Conservation (phyloP, 495 filamentous ascomycete species). For the Thozetella sp. region DNA sequence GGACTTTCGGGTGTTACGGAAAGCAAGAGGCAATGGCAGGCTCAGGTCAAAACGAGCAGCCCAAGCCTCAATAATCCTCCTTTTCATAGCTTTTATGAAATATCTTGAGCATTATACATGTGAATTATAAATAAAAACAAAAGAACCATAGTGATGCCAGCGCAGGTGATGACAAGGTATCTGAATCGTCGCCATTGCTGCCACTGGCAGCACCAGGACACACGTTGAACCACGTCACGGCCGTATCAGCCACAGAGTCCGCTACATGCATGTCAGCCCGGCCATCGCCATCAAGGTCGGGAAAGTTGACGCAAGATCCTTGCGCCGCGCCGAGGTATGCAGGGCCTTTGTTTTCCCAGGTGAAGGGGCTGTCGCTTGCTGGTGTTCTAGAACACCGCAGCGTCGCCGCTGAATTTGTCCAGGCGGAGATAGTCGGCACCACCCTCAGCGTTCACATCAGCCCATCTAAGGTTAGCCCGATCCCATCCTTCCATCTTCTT, state of each 20-base stretch:
- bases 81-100: too few relatives aligned
- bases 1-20: too few relatives aligned
- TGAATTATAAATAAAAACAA: too few relatives aligned
- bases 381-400: conserved; percentile 12
- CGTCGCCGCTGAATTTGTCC: conserved; percentile 23
- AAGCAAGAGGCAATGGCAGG: too few relatives aligned
- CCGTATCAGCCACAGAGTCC: neutral
- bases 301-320: conserved; percentile 7
- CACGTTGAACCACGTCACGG: conserved; percentile 13
- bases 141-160: too few relatives aligned
- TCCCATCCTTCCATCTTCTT: conserved; percentile 19
- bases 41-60: too few relatives aligned
- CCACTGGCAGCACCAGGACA: too few relatives aligned
- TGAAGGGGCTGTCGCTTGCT: conserved; percentile 11
- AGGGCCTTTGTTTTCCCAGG: conserved; percentile 7
- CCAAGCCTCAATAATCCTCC: too few relatives aligned
- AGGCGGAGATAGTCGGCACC: conserved; percentile 22
- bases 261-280: conserved; percentile 12
- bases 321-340: conserved; percentile 4
- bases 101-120: too few relatives aligned
- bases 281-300: conserved; percentile 11
- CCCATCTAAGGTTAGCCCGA: conserved; percentile 19
- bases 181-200: too few relatives aligned
- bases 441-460: conserved; percentile 27
- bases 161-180: too few relatives aligned